Evolutionary conservation across 148 eudicot genomes (phyloP).

Genomic region (Bassia scoparia): DNA sequence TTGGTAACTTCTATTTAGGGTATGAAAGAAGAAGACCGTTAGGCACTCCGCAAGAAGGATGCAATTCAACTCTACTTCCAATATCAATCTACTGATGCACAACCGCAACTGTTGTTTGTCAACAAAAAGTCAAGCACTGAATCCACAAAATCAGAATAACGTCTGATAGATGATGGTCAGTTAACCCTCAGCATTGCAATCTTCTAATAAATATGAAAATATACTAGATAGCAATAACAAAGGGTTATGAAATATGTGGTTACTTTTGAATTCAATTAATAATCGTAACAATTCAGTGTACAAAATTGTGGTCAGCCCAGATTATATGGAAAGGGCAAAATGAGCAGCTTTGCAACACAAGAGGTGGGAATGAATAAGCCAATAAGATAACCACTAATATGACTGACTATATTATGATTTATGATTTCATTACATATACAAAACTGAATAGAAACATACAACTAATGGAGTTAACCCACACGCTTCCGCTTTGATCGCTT

Average conservation of each 20-base stretch:
- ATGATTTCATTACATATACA: constrained; percentile 38
- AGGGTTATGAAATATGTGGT: not conserved
- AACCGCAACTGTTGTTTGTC: not conserved
- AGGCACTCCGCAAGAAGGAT: not conserved
- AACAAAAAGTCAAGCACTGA: not conserved
- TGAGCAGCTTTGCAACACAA: constrained; percentile 13
- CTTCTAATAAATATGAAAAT: not conserved
- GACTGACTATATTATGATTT: constrained; percentile 33
- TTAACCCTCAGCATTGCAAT: constrained; percentile 12
- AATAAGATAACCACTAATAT: constrained; percentile 37
- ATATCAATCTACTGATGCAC: not conserved
- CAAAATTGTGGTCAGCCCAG: constrained; percentile 35
- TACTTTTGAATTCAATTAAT: constrained; percentile 15
- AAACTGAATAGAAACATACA: constrained; percentile 33
- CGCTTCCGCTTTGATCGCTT: constrained; percentile 91
- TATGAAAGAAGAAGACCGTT: not conserved
- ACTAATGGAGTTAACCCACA: constrained; percentile 48
- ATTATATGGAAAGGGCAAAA: constrained; percentile 20
- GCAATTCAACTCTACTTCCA: not conserved
- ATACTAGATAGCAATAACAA: constrained; percentile 1
- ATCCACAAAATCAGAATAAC: not conserved
- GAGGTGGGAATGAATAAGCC: constrained; percentile 28
- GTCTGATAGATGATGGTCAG: not conserved
- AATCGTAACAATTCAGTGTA: constrained; percentile 14
- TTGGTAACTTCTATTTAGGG: not conserved